Base-by-base conservation (phyloP, 1,139 yeast species). In the Zygoascus meyerae region DNA sequence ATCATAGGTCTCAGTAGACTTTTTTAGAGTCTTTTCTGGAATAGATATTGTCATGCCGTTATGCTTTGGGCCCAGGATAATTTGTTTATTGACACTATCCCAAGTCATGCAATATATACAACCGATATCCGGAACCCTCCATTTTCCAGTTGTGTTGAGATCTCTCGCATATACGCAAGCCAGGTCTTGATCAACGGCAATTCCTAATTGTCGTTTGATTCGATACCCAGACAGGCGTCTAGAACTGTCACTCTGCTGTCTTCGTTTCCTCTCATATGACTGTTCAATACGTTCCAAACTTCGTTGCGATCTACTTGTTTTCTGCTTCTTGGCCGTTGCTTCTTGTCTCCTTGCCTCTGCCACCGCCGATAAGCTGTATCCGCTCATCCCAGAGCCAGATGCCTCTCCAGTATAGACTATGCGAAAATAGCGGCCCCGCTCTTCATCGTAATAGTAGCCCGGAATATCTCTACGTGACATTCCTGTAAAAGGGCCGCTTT, bases 361-460 rank as follows among this genome's bases (percentile, higher is more conserved):
- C 14, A 48, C 45, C 3, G 54, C 46, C 12, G 50, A 46, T 17
- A 47, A 29, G 28, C 35, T 35, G 12, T 44, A 37, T 3, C 38
- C 38, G 9, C 29, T 15, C 37, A 44, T 38, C 14, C 37, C 17
- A 12, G 18, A 30, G 10, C 50, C 44, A n/a, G 52, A 40, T 3
- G 54, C 52, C 28, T 42, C 42, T 26, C 53, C 54, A 3, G 54
- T 47, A 26, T 46, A 42, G 12, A 50, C 41, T 16, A 54, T 45
- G 18, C 55, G 44, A 38, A 51, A 48, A 44, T 55, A 50, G 32
- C 55, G 38, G 42, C 48, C 35, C 37, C 55, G 40, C 37, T 48
- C 53, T 15, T 44, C 46, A 34, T 55, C 58, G 38, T 50, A 55
- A 40, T 52, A 55, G 38, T 51, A 55, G 33, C 57, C 58, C 14